A percentile compares a stretch with the other conserved stretches of the same genome.
Conservation (phyloP, 176 grass and related monocot species). For the Guadua angustifolia region DNA sequence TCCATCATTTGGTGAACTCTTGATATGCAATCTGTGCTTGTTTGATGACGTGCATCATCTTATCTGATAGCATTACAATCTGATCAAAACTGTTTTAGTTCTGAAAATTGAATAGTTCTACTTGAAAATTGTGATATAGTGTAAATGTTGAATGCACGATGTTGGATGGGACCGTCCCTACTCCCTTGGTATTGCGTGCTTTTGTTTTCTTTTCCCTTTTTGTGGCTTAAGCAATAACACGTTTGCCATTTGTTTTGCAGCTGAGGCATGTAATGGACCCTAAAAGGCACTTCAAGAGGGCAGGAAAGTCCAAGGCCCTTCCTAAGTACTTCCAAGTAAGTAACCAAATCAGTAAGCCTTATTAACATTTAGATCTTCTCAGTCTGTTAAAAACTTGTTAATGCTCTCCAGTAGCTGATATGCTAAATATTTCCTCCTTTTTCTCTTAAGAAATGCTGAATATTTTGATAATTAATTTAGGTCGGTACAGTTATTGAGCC, state of each 20-base stretch:
- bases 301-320: conserved; percentile 72
- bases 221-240: not conserved
- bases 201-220: not conserved
- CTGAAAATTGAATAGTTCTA: not conserved
- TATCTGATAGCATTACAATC: not conserved
- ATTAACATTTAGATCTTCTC: not conserved
- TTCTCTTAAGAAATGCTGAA: not conserved
- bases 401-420: conserved; percentile 28
- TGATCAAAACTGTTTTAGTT: conserved; percentile 12
- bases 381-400: not conserved
- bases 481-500: conserved; percentile 81
- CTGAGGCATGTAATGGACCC: conserved; percentile 88
- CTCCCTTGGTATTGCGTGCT: not conserved
- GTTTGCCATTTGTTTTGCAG: conserved; percentile 55
- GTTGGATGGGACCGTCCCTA: not conserved
- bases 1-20: conserved; percentile 2
- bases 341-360: not conserved
- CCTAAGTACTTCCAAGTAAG: conserved; percentile 90
- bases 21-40: not conserved
- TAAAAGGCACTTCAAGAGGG: conserved; percentile 92
- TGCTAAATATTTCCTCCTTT: conserved; percentile 14
- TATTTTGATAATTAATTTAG: conserved; percentile 47
- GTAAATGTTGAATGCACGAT: not conserved
- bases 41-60: not conserved
- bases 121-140: not conserved